phyloP scores from a whole-genome alignment of 2,329 filamentous ascomycete genomes.

The Fusarium sp. region DNA sequence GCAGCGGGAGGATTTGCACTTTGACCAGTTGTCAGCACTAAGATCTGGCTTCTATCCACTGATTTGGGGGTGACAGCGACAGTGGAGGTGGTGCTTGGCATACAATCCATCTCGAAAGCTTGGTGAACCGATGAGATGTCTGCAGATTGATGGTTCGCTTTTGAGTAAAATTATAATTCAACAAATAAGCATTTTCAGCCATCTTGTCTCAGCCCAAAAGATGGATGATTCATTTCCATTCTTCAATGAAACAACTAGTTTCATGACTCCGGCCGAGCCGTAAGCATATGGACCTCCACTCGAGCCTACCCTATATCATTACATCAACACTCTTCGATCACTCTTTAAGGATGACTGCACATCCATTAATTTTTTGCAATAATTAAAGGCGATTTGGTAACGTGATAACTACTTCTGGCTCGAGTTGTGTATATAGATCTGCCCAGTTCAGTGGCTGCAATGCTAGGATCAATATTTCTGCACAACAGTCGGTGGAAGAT shows the following conservation, averaged over 20 bases:
- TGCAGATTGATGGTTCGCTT: too few relatives aligned
- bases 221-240: conserved; percentile 21
- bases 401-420: too few relatives aligned
- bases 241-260: conserved; percentile 1
- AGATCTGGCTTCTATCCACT: conserved; percentile 3
- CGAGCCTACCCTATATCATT: conserved; percentile 1
- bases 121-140: too few relatives aligned
- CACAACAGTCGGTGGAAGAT: background rate
- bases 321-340: background rate
- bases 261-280: background rate
- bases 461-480: too few relatives aligned
- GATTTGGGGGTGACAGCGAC: background rate
- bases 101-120: background rate
- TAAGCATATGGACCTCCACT: too few relatives aligned
- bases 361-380: background rate
- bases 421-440: too few relatives aligned
- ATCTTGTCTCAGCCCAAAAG: conserved; percentile 1
- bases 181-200: background rate
- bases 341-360: background rate
- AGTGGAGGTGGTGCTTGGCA: background rate
- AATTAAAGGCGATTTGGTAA: too few relatives aligned
- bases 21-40: conserved; percentile 25
- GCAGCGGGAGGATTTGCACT: conserved; percentile 10
- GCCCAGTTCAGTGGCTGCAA: too few relatives aligned
- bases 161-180: background rate